Percentiles rank a stretch among this genome's conserved stretches.
phyloP scores from a whole-genome alignment of 2,329 filamentous ascomycete species.

The Colletotrichum sublineola region DNA sequence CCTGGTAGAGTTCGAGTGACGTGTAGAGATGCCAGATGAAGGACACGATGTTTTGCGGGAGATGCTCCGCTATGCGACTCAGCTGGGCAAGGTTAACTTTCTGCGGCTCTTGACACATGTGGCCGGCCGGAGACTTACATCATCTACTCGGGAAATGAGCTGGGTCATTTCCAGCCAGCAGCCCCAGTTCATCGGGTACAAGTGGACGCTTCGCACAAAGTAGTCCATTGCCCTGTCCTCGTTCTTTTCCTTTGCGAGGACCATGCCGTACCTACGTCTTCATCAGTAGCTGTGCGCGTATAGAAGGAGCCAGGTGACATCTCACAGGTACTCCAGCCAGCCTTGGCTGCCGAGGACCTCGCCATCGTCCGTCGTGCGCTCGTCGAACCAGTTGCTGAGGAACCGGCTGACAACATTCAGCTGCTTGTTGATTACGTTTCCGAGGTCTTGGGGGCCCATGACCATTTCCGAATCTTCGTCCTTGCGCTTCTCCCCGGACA shows the following conservation, averaged over 20 bases:
- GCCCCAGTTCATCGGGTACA: constrained; percentile 96
- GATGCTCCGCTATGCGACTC: constrained; percentile 75
- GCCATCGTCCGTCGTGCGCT: constrained; percentile 70
- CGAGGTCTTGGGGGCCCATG: constrained; percentile 90
- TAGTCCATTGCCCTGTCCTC: constrained; percentile 87
- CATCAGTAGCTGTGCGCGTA: constrained; percentile 34
- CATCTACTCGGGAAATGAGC: constrained; percentile 82
- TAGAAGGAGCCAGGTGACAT: constrained; percentile 13
- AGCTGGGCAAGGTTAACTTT: constrained; percentile 65
- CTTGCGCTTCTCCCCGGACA: constrained; percentile 95
- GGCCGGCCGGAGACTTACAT: constrained; percentile 67
- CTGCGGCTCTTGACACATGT: background rate
- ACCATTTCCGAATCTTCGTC: constrained; percentile 98
- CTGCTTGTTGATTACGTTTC: constrained; percentile 87
- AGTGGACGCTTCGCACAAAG: constrained; percentile 88
- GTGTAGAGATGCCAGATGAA: constrained; percentile 95
- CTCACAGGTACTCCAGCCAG: constrained; percentile 88
- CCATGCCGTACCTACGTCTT: constrained; percentile 79
- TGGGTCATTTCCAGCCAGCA: constrained; percentile 94
- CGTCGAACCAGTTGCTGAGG: constrained; percentile 84
- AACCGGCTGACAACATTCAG: constrained; percentile 80
- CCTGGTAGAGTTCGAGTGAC: constrained; percentile 92
- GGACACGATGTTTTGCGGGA: constrained; percentile 92
- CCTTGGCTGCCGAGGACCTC: constrained; percentile 78
- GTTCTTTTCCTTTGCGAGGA: constrained; percentile 91